Evolutionary conservation across 1,284 basidiomycete species (phyloP).

Genomic region (Papiliotrema fonsecae): DNA sequence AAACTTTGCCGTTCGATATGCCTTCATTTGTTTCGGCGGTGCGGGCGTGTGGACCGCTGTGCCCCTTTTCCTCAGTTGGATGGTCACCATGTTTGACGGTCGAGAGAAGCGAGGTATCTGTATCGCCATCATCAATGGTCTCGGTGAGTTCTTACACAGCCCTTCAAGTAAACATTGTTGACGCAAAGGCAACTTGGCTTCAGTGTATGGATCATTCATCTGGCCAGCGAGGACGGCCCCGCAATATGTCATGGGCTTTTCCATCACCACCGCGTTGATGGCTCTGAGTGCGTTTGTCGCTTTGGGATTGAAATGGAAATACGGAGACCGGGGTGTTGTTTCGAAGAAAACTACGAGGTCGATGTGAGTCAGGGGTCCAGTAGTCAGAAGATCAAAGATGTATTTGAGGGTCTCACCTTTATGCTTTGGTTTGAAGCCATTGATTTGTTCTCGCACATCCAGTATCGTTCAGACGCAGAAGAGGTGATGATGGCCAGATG

Average conservation of each 20-base stretch:
- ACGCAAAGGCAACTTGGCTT: conserved; percentile 28
- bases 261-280: conserved; percentile 36
- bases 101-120: conserved; percentile 44
- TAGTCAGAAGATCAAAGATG: too few relatives aligned
- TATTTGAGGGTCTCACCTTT: too few relatives aligned
- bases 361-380: background rate
- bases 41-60: conserved; percentile 44
- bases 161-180: background rate
- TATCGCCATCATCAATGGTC: conserved; percentile 43
- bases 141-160: conserved; percentile 11
- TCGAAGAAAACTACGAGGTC: background rate
- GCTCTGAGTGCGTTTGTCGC: conserved; percentile 25
- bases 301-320: conserved; percentile 24
- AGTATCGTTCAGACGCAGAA: too few relatives aligned
- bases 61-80: conserved; percentile 43
- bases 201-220: conserved; percentile 46
- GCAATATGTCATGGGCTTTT: conserved; percentile 40
- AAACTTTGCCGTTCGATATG: conserved; percentile 37
- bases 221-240: conserved; percentile 39
- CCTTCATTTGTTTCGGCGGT: conserved; percentile 46
- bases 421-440: too few relatives aligned
- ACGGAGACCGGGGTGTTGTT: conserved; percentile 32
- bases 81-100: conserved; percentile 44
- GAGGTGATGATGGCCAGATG: too few relatives aligned
- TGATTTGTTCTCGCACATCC: too few relatives aligned